Evolutionary conservation across 225 moss, liverwort and hornwort genomes (phyloP), one percentile per base, ranked within the genome.

Genomic region (Rhytidiadelphus loreus): DNA sequence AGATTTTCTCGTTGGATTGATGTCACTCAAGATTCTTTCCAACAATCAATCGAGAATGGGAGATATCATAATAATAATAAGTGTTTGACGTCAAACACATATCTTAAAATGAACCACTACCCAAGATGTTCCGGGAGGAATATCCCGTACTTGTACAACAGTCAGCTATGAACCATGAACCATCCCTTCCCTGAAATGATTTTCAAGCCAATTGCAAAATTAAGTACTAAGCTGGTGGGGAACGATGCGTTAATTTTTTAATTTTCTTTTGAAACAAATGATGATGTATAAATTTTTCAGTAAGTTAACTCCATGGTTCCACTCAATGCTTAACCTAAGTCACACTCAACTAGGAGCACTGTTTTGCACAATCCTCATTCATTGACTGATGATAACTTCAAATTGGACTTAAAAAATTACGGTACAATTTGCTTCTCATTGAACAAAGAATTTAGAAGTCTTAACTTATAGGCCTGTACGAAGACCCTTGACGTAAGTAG

Each of bases 21-120:
- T 26, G 10, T n/a, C 25, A 10, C 16, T n/a, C 25, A 56, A 56
- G n/a, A 56, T 77, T 56, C n/a, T 9, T 16, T 2, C 56, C 56
- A 25, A 55, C 1, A 4, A 57, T 26, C 2, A 0, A 43, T 26
- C 9, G 5, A 28, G 18, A 39, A 58, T 15, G 0, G 0, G 4
- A n/a, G 57, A 79, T 57, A 18, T 18, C 39, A 58, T 17, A 5
- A n/a, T 11, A 3, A n/a, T 15, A 16, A 52, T 16, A 57, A 26
- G 25, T 25, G 11, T 10, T 37, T 57, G 16, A 39, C 17, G 57
- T 77, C 5, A n/a, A 39, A 57, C 18, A 57, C 26, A 2, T 11
- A 16, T 56, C 26, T 39, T 11, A 18, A 58, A 61, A 79, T 41
- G 28, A 79, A 79, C 28, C 57, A 39, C 12, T 3, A 8, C 12